Evolutionary conservation across 176 grass and related monocot genomes (phyloP), one percentile per base, ranked within the genome.

Genomic region (Cocos nucifera): DNA sequence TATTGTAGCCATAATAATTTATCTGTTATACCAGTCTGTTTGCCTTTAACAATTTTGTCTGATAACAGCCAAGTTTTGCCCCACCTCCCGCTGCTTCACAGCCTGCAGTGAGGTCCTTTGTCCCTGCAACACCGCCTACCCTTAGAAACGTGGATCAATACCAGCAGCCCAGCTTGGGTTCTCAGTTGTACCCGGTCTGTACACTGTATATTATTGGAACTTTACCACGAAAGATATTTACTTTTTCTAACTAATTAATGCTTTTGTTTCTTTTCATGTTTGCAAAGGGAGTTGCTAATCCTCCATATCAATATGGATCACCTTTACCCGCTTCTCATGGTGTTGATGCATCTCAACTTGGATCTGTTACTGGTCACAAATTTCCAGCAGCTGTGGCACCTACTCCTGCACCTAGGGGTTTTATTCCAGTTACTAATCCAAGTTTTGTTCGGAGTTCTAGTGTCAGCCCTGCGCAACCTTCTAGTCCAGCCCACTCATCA

Each of bases 111-210:
- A 89, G 74, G 70, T 35, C 84, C 62, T 98, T 92, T 74, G 83
- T 84, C 78, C 93, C 93, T 70, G 50, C 88, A 55, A 83, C 73
- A 28, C 49, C 66, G 64, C 49, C 64, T 16, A 64, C 82, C 74
- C 84, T 98, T 3, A 92, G 77, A 89, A 92, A 98, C 49, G 70
- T 82, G 15, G 93, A 92, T 62, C 81, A 98, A 63, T 98, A 98
- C 67, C 87, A 98, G 16, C 93, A 92, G 73, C 70, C 76, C 53
- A 91, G 68, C 59, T 79, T 98, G 71, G 93, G 84, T 54, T 88
- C 93, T 62, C 93, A 98, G 60, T 77, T 98, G 30, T 98, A 83
- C 72, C 64, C 76, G 19, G 93, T 98, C 60, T 57, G 82, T 85
- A 66, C 49, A 74, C 63, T 57, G 77, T 85, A 63, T 57, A 77